Percentiles rank a stretch among this genome's conserved stretches.
Conservation (phyloP, 140 eudicot species). For the Senecio squalidus region DNA sequence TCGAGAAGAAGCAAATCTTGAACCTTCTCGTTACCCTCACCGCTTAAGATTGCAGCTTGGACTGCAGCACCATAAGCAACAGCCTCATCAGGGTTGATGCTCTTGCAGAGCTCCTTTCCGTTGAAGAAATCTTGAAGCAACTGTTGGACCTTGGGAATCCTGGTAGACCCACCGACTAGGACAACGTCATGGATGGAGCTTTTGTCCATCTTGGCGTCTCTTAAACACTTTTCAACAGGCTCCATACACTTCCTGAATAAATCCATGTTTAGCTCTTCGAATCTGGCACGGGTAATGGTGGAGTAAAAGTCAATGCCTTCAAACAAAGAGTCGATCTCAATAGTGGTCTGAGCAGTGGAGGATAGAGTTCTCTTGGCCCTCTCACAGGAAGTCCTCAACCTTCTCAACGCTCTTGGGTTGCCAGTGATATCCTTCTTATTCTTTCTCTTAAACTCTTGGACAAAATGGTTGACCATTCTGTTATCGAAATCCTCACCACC, state of each 20-base stretch:
- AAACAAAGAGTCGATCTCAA: conserved; percentile 16
- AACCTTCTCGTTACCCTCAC: conserved; percentile 25
- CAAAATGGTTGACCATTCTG: conserved; percentile 33
- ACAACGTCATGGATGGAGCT: neutral
- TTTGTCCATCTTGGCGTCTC: neutral
- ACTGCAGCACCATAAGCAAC: conserved; percentile 33
- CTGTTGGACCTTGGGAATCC: neutral
- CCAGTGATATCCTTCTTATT: conserved; percentile 26
- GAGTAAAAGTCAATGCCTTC: conserved; percentile 30
- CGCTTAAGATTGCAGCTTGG: conserved; percentile 24
- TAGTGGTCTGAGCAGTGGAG: neutral
- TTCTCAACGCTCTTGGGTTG: conserved; percentile 22
- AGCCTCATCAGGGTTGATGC: conserved; percentile 29
- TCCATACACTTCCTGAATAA: neutral
- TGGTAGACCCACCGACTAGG: neutral
- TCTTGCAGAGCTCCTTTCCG: conserved; percentile 31
- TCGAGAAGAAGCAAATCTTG: conserved; percentile 29
- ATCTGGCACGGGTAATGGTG: conserved; percentile 17
- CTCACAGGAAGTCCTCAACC: conserved; percentile 26
- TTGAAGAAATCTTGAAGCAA: neutral
- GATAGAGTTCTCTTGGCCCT: conserved; percentile 26
- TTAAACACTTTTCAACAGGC: neutral
- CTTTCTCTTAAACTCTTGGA: conserved; percentile 26
- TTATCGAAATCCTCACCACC: conserved; percentile 35
- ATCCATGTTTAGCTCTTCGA: neutral